Conservation (phyloP, 345 rosid species). For the Rhizophora mangle region DNA sequence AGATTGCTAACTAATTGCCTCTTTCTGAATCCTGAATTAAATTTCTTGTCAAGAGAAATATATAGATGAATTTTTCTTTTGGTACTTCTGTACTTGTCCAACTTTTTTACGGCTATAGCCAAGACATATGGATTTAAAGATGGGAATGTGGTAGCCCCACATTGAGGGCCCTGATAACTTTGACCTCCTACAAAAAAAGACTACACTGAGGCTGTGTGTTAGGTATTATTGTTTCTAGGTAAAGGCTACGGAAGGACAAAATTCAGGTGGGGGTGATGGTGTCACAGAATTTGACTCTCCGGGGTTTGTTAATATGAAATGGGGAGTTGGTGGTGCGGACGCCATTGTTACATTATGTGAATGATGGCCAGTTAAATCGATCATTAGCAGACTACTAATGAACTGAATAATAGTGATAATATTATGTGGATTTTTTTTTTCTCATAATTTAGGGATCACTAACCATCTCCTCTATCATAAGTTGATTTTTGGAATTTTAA, state of each 20-base stretch:
- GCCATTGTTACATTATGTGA: not conserved
- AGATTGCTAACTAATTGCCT: too few species aligned
- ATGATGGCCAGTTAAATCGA: conserved; percentile 5
- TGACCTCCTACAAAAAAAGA: conserved; percentile 15
- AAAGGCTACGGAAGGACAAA: not conserved
- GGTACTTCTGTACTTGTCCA: too few species aligned
- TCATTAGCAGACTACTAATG: conserved; percentile 11
- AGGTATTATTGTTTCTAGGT: conserved; percentile 12
- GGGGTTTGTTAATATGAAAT: not conserved
- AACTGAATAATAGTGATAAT: too few species aligned
- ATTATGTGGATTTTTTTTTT: too few species aligned
- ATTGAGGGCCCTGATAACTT: not conserved
- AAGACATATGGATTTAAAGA: not conserved
- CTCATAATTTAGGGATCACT: too few species aligned
- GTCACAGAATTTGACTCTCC: conserved; percentile 37
- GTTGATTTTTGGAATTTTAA: too few species aligned
- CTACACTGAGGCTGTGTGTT: conserved; percentile 17
- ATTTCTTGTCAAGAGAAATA: too few species aligned
- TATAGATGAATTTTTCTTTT: too few species aligned
- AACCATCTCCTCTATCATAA: too few species aligned
- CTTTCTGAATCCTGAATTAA: too few species aligned
- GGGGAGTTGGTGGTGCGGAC: conserved; percentile 24
- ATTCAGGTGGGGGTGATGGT: conserved; percentile 10
- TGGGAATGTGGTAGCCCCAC: not conserved
- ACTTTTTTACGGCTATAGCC: too few species aligned